Conservation (phyloP, 169 alveolate species). For the Toxoplasma gondii region DNA sequence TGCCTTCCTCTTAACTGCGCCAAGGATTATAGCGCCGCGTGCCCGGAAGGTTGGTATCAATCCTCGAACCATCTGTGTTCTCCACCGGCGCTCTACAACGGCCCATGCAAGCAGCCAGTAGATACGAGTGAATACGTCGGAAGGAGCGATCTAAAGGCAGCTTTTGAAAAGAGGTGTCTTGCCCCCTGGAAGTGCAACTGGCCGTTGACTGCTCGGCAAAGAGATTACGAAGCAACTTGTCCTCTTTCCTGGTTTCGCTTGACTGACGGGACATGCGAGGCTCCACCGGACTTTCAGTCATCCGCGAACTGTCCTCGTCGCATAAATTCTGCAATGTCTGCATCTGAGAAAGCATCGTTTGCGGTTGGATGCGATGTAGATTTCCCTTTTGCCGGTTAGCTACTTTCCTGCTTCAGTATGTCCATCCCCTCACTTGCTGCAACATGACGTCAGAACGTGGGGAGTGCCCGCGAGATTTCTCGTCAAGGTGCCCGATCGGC, state of each 20-base stretch:
- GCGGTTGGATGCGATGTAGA: not conserved
- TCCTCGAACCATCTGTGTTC: not conserved
- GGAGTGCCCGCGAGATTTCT: conserved; percentile 26
- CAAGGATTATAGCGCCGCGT: conserved; percentile 14
- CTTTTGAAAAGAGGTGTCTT: conserved; percentile 5
- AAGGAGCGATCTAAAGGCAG: not conserved
- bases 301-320: conserved; percentile 30
- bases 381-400: conserved; percentile 44
- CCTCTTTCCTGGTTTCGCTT: conserved; percentile 36
- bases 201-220: not conserved
- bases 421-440: not conserved
- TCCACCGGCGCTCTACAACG: conserved; percentile 37
- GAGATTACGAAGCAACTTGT: conserved; percentile 41
- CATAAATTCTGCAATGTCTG: not conserved
- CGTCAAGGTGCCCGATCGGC: conserved; percentile 45
- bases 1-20: conserved; percentile 1
- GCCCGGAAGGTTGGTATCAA: conserved; percentile 45
- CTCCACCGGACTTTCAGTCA: conserved; percentile 8
- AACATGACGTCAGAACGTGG: conserved; percentile 19
- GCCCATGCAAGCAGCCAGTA: conserved; percentile 24
- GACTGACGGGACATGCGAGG: conserved; percentile 18
- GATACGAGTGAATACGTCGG: conserved; percentile 6
- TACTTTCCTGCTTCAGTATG: not conserved
- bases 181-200: conserved; percentile 30
- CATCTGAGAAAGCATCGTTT: conserved; percentile 10